A percentile compares a stretch with the other conserved stretches of the same genome.
Conservation (phyloP, 2,329 filamentous ascomycete species). For the Tolypocladium sp. region DNA sequence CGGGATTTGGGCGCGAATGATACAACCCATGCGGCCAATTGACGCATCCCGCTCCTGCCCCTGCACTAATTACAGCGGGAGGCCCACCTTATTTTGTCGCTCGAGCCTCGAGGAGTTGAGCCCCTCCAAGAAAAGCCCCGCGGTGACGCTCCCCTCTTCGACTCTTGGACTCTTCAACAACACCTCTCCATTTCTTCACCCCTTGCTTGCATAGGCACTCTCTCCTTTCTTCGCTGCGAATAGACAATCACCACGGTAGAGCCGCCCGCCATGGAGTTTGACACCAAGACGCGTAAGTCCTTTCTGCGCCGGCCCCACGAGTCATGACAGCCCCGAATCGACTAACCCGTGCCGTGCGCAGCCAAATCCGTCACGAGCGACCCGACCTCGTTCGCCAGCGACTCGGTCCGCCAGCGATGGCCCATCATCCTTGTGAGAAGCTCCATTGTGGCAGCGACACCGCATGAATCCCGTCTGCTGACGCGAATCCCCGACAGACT, state of each 20-base stretch:
- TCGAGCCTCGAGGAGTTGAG: too few species aligned
- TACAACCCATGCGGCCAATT: too few species aligned
- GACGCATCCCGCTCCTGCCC: neutral
- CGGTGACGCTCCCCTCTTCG: neutral
- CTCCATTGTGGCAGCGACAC: neutral
- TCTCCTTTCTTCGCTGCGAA: neutral
- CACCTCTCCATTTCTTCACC: neutral
- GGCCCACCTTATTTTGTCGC: neutral
- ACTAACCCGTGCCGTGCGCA: conserved; percentile 23
- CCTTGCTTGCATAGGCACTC: neutral
- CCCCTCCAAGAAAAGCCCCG: neutral
- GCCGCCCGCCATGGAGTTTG: conserved; percentile 54
- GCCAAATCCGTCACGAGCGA: conserved; percentile 73
- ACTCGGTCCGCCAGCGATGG: conserved; percentile 82
- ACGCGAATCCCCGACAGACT: conserved; percentile 46
- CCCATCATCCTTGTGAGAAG: conserved; percentile 74
- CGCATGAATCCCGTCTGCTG: neutral
- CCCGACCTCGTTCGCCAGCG: conserved; percentile 75
- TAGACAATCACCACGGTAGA: neutral
- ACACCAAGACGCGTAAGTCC: conserved; percentile 61
- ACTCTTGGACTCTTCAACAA: neutral
- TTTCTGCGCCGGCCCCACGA: conserved; percentile 1
- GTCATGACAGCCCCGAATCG: neutral
- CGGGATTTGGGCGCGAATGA: neutral
- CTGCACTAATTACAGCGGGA: too few species aligned